Conservation (phyloP, 192 early-diverging fungal genomes). For the Jimgerdemannia flammicorona region DNA sequence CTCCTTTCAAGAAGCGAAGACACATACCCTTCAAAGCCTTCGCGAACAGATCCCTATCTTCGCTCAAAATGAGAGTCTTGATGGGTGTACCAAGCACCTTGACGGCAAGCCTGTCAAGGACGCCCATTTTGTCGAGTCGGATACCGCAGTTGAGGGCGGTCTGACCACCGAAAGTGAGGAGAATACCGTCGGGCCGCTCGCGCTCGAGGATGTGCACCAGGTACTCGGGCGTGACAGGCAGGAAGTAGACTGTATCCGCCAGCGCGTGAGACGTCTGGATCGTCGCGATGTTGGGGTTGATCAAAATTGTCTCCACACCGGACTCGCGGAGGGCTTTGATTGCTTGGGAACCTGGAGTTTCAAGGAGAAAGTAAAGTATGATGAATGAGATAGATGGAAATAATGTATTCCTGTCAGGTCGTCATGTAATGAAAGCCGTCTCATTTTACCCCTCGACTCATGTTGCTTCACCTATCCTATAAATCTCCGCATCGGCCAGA, state of each 20-base stretch:
- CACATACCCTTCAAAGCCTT: constrained; percentile 73
- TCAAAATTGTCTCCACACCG: constrained; percentile 88
- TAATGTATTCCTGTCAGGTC: background rate
- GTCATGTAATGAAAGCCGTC: background rate
- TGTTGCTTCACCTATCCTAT: background rate
- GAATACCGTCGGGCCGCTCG: constrained; percentile 94
- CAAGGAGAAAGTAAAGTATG: constrained; percentile 11
- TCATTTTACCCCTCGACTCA: background rate
- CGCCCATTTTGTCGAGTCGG: constrained; percentile 78
- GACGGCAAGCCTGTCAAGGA: constrained; percentile 75
- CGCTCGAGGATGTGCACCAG: constrained; percentile 88
- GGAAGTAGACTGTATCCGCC: constrained; percentile 93
- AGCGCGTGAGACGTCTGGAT: constrained; percentile 94
- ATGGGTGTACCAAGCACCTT: constrained; percentile 96
- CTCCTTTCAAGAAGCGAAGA: background rate
- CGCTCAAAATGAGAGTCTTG: constrained; percentile 82
- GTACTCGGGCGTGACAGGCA: constrained; percentile 92
- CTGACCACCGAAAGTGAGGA: constrained; percentile 96
- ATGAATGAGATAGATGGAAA: constrained; percentile 2
- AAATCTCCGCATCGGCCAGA: background rate
- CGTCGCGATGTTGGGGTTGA: constrained; percentile 99
- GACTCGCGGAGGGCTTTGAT: constrained; percentile 97
- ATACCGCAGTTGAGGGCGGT: constrained; percentile 95
- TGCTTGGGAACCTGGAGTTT: constrained; percentile 77
- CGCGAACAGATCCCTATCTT: constrained; percentile 96